Base-by-base conservation (phyloP, 768 basidiomycete species). In the Lactifluus pinguis region DNA sequence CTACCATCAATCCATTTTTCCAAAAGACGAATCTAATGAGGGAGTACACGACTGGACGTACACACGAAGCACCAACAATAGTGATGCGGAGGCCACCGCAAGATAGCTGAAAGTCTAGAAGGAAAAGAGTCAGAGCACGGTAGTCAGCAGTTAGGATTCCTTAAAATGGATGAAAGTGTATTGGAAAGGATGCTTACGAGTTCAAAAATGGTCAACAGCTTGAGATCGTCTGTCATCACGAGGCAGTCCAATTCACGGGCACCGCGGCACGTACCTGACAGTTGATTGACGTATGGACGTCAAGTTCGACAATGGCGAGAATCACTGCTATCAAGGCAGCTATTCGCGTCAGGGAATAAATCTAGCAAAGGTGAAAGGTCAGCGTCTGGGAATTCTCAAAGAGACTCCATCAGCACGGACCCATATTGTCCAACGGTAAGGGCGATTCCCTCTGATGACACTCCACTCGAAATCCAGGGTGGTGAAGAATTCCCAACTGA, bases 51-150 rank as follows among this genome's bases (percentile, higher is more conserved):
- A 10, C 38, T 9, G 3, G 52, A 53, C 61, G 30, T 41, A 62
- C 61, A 44, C 42, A 47, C 61, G 61, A 25, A 62, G 30, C 15
- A 53, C 15, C 13, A 62, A 29, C 39, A 62, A 56, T 10, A 62
- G 17, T 0, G 57, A 53, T 4, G 61, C 57, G 1, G 39, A 4
- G 8, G 21, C 38, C 4, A 47, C 34, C 17, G 49, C 32, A 8
- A 50, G 9, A 8, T 51, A 51, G 11, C 29, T 48, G 14, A 45
- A 17, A 0, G 17, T 45, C 62, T 60, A 50, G 32, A 32, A 7
- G 32, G 25, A 21, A 15, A 11, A 38, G 14, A 11, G 3, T 25
- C 2, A 13, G 7, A 32, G 7, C 3, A 5, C 5, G n/a, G 42
- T 15, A 19, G 19, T 47, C 6, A 21, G 7, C 13, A 34, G 3